Evolutionary conservation across 2,329 filamentous ascomycete species (phyloP).

Genomic region (Penicillium sp.): DNA sequence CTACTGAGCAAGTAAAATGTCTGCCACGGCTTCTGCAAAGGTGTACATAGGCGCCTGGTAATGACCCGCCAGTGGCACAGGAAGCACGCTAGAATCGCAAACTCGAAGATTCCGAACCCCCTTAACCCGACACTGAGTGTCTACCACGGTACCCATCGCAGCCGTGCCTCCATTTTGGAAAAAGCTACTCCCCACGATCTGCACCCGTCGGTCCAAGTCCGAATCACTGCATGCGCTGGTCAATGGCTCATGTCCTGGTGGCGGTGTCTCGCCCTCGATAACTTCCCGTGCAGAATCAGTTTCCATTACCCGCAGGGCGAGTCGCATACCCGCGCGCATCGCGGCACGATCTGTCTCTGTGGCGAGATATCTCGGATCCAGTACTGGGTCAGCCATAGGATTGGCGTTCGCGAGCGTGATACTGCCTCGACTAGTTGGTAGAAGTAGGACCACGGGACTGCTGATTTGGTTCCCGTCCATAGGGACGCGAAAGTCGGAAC

Average conservation of each 20-base stretch:
- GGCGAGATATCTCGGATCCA: constrained; percentile 32
- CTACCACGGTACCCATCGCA: constrained; percentile 17
- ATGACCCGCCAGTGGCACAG: constrained; percentile 1
- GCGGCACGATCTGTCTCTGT: constrained; percentile 19
- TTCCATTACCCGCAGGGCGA: neutral
- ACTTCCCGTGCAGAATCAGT: neutral
- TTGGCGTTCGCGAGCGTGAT: constrained; percentile 17
- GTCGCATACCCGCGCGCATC: neutral
- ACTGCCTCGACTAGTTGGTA: constrained; percentile 22
- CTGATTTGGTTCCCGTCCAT: constrained; percentile 26
- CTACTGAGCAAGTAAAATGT: neutral
- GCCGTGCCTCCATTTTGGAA: constrained; percentile 11
- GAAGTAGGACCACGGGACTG: constrained; percentile 18
- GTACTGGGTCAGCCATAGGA: constrained; percentile 18
- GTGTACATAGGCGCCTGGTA: constrained; percentile 1
- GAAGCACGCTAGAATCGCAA: constrained; percentile 15
- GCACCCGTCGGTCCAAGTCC: constrained; percentile 8
- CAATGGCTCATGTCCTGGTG: neutral
- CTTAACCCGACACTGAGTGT: constrained; percentile 15
- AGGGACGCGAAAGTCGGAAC: constrained; percentile 9
- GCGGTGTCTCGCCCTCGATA: neutral
- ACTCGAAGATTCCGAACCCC: constrained; percentile 10
- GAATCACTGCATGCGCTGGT: neutral
- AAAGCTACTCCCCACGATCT: constrained; percentile 4
- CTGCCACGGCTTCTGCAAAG: neutral